A percentile compares a stretch with the other conserved stretches of the same genome.
Evolutionary conservation across 2,329 filamentous ascomycete species (phyloP).

Genomic region (Exserohilum turcica): DNA sequence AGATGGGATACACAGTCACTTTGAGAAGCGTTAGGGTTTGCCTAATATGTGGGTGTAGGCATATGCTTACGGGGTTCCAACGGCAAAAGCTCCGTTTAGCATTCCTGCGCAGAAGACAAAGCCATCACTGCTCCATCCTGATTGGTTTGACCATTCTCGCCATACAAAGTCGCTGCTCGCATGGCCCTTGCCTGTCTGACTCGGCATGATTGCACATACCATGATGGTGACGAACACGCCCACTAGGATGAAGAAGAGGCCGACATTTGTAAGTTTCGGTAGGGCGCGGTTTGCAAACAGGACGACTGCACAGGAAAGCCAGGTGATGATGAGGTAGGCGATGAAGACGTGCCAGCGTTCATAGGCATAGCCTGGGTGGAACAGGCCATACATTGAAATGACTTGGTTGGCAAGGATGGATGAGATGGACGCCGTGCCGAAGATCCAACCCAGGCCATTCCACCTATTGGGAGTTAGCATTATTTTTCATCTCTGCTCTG

Average conservation of each 20-base stretch:
- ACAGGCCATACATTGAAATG: slow-evolving; percentile 57
- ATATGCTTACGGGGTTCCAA: slow-evolving; percentile 60
- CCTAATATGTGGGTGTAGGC: neutral
- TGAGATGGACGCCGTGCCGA: slow-evolving; percentile 51
- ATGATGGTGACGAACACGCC: slow-evolving; percentile 62
- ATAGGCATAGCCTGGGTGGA: slow-evolving; percentile 53
- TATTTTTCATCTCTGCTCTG: neutral
- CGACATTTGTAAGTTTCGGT: slow-evolving; percentile 60
- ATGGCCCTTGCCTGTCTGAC: slow-evolving; percentile 49
- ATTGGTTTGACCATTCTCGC: slow-evolving; percentile 54
- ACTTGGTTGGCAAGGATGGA: slow-evolving; percentile 54
- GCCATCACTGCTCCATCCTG: slow-evolving; percentile 57
- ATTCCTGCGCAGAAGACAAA: slow-evolving; percentile 70
- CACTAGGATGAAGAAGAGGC: slow-evolving; percentile 58
- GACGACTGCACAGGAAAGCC: slow-evolving; percentile 53
- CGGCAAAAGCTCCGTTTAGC: slow-evolving; percentile 71
- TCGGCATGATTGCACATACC: slow-evolving; percentile 62
- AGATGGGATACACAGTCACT: slow-evolving; percentile 68
- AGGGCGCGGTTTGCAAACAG: slow-evolving; percentile 62
- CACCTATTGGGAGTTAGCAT: slow-evolving; percentile 43
- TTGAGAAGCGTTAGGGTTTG: neutral
- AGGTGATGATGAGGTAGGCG: slow-evolving; percentile 55
- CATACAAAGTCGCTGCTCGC: slow-evolving; percentile 52
- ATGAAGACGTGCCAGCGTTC: slow-evolving; percentile 60
- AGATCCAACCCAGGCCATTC: slow-evolving; percentile 59